Evolutionary conservation across 2,329 filamentous ascomycete genomes (phyloP), one percentile per base, ranked within the genome.

Genomic region (Clonostachys sp.): DNA sequence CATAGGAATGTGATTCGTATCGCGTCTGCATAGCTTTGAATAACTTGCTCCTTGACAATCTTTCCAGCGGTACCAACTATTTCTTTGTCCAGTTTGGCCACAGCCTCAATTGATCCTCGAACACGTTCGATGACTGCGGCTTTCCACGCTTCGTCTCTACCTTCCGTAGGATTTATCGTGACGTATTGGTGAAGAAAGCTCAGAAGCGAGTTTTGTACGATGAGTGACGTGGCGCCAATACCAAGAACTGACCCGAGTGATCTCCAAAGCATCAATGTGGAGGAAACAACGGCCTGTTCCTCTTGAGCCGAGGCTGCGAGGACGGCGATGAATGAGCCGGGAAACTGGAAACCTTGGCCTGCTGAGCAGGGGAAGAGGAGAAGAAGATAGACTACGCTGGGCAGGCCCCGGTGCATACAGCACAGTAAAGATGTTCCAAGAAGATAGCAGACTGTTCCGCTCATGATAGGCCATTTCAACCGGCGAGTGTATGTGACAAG

Each of bases 181-280:
- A 91, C 83, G 34, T 77, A 73, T 12, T 61, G 52, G 5, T 78
- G 64, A 6, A 92, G 72, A 53, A 83, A 84, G 16, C 72, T 66
- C 9, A 78, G 65, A 45, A 92, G 68, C 1, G 80, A 75, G 57
- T 90, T 90, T 66, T 92, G 87, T 51, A 91, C 70, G 8, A 90
- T 79, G 48, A 90, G 74, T 59, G 84, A 87, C 54, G 82, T 87
- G 45, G 77, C 70, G 1, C 87, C 82, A 41, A 91, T 79, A n/a
- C 87, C 88, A 58, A 91, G 74, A 1, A 91, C 86, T 48, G 77
- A 78, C 7, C 87, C 88, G 6, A 91, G 65, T 49, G 80, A 82
- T 47, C 87, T 77, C 81, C 85, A 90, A 16, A 91, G 68, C 16
- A 86, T 77, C 50, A 91, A 68, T 0, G 87, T 89, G 46, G 78